Base-by-base conservation (phyloP, 495 filamentous ascomycete genomes). In the Talaromyces borbonicus region DNA sequence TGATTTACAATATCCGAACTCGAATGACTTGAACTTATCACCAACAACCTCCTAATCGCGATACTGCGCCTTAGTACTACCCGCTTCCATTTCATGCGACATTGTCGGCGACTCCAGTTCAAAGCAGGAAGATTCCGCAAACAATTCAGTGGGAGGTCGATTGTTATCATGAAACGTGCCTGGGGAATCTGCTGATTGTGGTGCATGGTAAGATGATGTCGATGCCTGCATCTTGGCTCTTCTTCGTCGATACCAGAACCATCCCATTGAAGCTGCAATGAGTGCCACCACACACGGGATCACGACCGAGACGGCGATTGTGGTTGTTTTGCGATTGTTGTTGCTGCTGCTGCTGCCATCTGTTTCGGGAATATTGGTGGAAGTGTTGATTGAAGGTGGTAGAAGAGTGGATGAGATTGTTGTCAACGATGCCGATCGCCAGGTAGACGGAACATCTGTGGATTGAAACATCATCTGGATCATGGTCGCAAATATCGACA, bases 171-270 rank as follows among this genome's bases (percentile, higher is more conserved):
- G 26, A 2, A 18, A 26, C 38, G 22, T 9, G 22, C 16, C 23
- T 11, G 38, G 15, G 0, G 38, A 23, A 11, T 26, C 38, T 1
- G 36, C n/a, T n/a, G 38, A 41, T 26, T 41, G 38, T 41, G 38
- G 20, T 4, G 38, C 12, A 24, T 41, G 38, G 14, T 41, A 41
- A 19, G 35, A 3, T 3, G 35, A 4, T 3, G 33, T 5, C 5
- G 37, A 40, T 1, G 38, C 5, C 26, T 9, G 38, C 18, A 24
- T 16, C 3, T 26, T 41, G n/a, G 38, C 5, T 5, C 11, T 15
- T 8, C 22, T n/a, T 16, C 38, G 38, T 26, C 38, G 38, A 16
- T 41, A 41, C 38, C 38, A 41, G 38, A 41, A 26, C 38, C 38
- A 41, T 41, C 3, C 8, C 22, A 41, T 15, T 3, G 4, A 12